Evolutionary conservation across 2,329 filamentous ascomycete genomes (phyloP), one percentile per base, ranked within the genome.

Genomic region (Cytospora piceicola): DNA sequence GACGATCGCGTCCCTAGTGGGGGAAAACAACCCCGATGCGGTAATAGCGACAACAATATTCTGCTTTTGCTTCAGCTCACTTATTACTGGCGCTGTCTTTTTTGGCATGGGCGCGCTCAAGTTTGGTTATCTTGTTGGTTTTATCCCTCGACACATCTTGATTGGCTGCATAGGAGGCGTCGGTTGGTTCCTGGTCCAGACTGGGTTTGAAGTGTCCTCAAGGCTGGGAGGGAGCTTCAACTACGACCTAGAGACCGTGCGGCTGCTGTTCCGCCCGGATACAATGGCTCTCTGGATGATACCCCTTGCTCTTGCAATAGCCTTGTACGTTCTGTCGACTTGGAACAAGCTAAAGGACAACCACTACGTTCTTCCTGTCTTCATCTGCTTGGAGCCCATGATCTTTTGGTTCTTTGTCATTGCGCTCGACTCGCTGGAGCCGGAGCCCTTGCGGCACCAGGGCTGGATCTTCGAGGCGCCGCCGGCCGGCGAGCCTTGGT

Each of bases 131-230:
- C 87, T 99, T 68, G 93, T 98, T 68, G 95, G 94, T 66, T 99
- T 99, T 79, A 98, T 99, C 71, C 95, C 95, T 6, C 88, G 95
- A 54, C 94, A 97, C 72, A 99, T 99, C 71, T 81, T 99, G 36
- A 96, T 97, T 68, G 95, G 95, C 63, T 99, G 95, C 74, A 98
- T 99, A 70, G 95, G 95, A 53, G 95, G 95, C 68, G 95, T 99
- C 11, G 95, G 95, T 6, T 97, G 93, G 85, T 99, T 99, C 77
- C 83, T 99, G 24, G 82, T 97, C 59, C 88, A 92, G 60, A 99
- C 95, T 8, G 95, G 93, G 29, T 87, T 99, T 65, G 94, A 98
- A 74, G 94, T 99, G 11, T 96, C 94, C 27, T 94, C 94, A 29
- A 88, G 94, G 58, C 82, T 99, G 30, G 89, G 95, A 49, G 93